phyloP scores from a whole-genome alignment of 73 alveolate genomes.

The Symbiodinium pilosum region DNA sequence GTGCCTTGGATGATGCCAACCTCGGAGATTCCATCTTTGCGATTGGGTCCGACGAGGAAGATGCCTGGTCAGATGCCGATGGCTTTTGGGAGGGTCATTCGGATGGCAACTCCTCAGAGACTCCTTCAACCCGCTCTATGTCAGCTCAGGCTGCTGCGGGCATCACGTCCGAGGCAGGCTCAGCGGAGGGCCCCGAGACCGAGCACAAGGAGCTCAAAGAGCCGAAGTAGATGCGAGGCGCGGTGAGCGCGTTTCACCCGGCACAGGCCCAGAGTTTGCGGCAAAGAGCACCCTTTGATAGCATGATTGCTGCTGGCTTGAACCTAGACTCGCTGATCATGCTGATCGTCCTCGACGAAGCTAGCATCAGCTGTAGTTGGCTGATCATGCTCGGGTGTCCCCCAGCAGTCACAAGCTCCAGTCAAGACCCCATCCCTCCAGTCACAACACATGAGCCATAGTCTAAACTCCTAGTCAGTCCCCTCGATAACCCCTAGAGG shows the following conservation, averaged over 20 bases:
- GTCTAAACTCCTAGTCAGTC: too few relatives aligned
- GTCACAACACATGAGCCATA: too few relatives aligned
- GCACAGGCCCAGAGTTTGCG: neutral
- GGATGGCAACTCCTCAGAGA: constrained; percentile 35
- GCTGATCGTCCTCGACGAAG: too few relatives aligned
- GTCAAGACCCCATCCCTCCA: too few relatives aligned
- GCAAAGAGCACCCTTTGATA: too few relatives aligned
- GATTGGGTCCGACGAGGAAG: constrained; percentile 84
- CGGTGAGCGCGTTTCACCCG: neutral
- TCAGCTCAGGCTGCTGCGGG: constrained; percentile 20
- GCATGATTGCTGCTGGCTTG: too few relatives aligned
- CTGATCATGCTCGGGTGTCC: too few relatives aligned
- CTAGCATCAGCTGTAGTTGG: too few relatives aligned
- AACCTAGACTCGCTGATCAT: too few relatives aligned
- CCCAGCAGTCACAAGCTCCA: too few relatives aligned
- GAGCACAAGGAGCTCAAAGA: neutral
- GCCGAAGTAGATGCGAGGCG: neutral
- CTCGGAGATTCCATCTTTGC: constrained; percentile 86
- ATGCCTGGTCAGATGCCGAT: constrained; percentile 65
- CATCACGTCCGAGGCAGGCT: neutral
- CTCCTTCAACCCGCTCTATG: constrained; percentile 47
- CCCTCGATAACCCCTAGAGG: too few relatives aligned
- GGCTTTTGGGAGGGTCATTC: neutral
- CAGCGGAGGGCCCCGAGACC: constrained; percentile 2
- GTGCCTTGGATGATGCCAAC: neutral